Percentiles rank a stretch among this genome's conserved stretches.
These are phyloP conservation scores for Penicillium samsonianum DNA, from an alignment of 495 filamentous ascomycete genomes.

Conservation along the genomic window DNA sequence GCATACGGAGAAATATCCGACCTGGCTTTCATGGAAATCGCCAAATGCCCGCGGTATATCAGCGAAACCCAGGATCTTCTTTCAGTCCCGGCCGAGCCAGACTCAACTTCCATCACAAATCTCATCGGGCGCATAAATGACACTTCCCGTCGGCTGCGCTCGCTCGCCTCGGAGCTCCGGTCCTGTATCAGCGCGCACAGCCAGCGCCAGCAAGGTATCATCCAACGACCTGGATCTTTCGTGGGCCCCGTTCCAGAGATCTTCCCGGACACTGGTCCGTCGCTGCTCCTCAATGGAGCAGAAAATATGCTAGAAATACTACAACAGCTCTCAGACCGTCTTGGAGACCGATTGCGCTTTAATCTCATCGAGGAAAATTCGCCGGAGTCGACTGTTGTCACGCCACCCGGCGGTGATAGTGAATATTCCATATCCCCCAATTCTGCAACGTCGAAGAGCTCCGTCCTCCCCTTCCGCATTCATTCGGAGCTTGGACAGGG, in stretches of 20 bases:
- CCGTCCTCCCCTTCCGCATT: slow-evolving; percentile 30
- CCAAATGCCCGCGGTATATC: slow-evolving; percentile 36
- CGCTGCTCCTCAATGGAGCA: slow-evolving; percentile 28
- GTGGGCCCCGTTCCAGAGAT: slow-evolving; percentile 28
- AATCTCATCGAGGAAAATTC: slow-evolving; percentile 20
- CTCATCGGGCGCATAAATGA: slow-evolving; percentile 26
- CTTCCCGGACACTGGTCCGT: slow-evolving; percentile 34
- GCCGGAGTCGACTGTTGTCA: slow-evolving; percentile 12
- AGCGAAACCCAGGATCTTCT: slow-evolving; percentile 28
- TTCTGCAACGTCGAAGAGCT: slow-evolving; percentile 1
- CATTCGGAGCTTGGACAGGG: slow-evolving; percentile 33
- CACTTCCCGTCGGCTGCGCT: slow-evolving; percentile 18
- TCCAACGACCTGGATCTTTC: slow-evolving; percentile 25
- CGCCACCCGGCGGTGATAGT: slow-evolving; percentile 17
- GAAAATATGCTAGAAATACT: slow-evolving; percentile 27
- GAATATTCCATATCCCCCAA: slow-evolving; percentile 9
- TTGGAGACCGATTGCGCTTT: slow-evolving; percentile 19
- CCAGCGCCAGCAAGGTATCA: slow-evolving; percentile 30
- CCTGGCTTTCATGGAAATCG: slow-evolving; percentile 33
- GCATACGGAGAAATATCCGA: slow-evolving; percentile 29
- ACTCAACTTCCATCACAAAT: slow-evolving; percentile 1
- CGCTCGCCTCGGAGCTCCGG: slow-evolving; percentile 21
- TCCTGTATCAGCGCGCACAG: slow-evolving; percentile 28
- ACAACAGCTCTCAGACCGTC: slow-evolving; percentile 16
- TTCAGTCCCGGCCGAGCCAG: not conserved